Base-by-base conservation (phyloP, 228 moss, liverwort and hornwort species). In the Sphagnum magellanicum region DNA sequence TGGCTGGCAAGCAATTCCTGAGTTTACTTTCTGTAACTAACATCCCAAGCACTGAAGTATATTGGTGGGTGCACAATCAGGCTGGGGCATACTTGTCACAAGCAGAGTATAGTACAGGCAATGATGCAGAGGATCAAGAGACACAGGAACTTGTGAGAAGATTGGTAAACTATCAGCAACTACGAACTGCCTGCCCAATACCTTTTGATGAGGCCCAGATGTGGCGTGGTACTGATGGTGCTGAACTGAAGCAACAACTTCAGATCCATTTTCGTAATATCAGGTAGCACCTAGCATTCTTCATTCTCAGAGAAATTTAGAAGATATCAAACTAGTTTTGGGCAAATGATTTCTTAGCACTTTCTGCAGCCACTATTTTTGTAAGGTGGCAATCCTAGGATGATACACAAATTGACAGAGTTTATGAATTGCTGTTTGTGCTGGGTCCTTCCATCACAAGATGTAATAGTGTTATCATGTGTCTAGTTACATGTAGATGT, bases 141-240 rank as follows among this genome's bases (percentile, higher is more conserved):
- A 90, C 98, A 14, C 88, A 82, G 11, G 70, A 66, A 64, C 81
- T 98, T 50, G 72, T 98, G 15, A 73, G 67, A 48, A 79, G 79
- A 58, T 88, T 98, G 67, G 83, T 94, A 10, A 74, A 77, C 63
- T 93, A 84, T 64, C 76, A 93, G 66, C 81, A 85, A 4, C 77
- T 93, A 17, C 81, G 79, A 2, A 85, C 81, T 61, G 80, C 98
- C 0, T 98, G 94, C 67, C 94, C 98, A n/a, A 78, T 98, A 55
- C 94, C 98, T 11, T 98, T 98, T 64, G 91, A 98, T 69, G 94
- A 98, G 78, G 94, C 85, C 5, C 81, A 86, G 64, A 79, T 98
- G 79, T 98, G 98, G 98, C 82, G 81, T 68, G 88, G 98, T 49
- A 78, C 80, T 15, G 90, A 93, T 64, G 88, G 91, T 15, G 67